These are phyloP conservation scores for Leucaena leucocephala DNA, from an alignment of 306 rosid genomes.

Conservation along the genomic window DNA sequence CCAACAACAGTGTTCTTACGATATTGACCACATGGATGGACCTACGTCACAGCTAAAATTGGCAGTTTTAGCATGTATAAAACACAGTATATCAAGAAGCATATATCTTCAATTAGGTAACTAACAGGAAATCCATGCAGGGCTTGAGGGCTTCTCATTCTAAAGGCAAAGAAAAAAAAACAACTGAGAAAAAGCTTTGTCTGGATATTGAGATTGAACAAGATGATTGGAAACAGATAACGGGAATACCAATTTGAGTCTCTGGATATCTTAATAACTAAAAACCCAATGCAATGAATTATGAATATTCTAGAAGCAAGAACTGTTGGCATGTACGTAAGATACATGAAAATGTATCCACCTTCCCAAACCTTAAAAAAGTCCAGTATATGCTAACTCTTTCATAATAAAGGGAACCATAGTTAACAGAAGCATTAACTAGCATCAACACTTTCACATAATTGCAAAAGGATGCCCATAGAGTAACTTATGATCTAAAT, in stretches of 20 bases:
- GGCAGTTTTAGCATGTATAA: constrained; percentile 36
- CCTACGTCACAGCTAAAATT: constrained; percentile 58
- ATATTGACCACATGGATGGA: constrained; percentile 98
- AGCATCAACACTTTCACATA: not conserved
- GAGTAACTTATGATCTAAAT: not conserved
- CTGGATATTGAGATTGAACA: not conserved
- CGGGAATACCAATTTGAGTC: not conserved
- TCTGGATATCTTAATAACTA: not conserved
- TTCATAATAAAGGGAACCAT: not conserved
- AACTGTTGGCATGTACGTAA: not conserved
- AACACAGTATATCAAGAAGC: constrained; percentile 7
- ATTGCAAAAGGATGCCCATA: not conserved
- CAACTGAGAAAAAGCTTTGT: constrained; percentile 7
- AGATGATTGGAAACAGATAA: not conserved
- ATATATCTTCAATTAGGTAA: constrained; percentile 3
- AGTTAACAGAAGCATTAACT: not conserved
- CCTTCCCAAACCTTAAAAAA: not conserved
- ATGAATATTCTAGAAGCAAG: not conserved
- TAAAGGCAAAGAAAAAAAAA: constrained; percentile 15
- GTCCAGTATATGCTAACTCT: not conserved
- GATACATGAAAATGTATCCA: not conserved
- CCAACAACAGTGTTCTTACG: constrained; percentile 95
- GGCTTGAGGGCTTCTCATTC: not conserved
- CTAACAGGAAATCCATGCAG: constrained; percentile 23
- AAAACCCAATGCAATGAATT: not conserved